Conservation (phyloP, 306 rosid species). For the Sechiopsis laciniata region DNA sequence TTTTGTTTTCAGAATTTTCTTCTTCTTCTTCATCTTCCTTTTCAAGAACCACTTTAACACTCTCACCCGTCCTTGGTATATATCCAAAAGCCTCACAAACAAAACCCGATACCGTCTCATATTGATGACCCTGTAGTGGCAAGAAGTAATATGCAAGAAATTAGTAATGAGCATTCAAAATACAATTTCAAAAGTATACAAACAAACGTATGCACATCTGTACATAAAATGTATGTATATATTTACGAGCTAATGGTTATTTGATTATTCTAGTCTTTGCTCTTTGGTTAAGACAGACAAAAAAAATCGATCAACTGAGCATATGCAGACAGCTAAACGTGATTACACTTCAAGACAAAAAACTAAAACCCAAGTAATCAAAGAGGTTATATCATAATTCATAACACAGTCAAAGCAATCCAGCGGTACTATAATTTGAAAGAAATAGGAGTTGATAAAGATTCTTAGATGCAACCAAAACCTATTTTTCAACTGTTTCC, state of each 20-base stretch:
- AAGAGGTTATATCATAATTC: neutral
- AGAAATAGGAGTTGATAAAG: neutral
- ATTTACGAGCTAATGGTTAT: conserved; percentile 1
- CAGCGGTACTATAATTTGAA: neutral
- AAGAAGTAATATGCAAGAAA: conserved; percentile 7
- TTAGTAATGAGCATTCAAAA: conserved; percentile 1
- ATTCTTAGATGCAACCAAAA: neutral
- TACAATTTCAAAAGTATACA: neutral
- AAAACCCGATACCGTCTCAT: conserved; percentile 96
- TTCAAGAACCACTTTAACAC: conserved; percentile 77
- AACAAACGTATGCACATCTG: neutral
- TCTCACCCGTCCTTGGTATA: conserved; percentile 93
- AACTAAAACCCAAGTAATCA: conserved; percentile 1
- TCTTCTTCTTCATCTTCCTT: conserved; percentile 72
- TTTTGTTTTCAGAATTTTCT: conserved; percentile 57
- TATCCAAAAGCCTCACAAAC: conserved; percentile 95
- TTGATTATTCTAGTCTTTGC: conserved; percentile 3
- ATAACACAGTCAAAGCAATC: neutral
- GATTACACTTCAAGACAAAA: conserved; percentile 1
- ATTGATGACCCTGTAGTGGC: conserved; percentile 73
- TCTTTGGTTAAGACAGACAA: neutral
- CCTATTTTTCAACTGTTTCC: neutral
- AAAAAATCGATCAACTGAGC: neutral
- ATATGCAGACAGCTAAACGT: neutral
- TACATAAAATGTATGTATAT: neutral